Conservation (phyloP, 805 yeast species). For the Zygotorulaspora florentina region DNA sequence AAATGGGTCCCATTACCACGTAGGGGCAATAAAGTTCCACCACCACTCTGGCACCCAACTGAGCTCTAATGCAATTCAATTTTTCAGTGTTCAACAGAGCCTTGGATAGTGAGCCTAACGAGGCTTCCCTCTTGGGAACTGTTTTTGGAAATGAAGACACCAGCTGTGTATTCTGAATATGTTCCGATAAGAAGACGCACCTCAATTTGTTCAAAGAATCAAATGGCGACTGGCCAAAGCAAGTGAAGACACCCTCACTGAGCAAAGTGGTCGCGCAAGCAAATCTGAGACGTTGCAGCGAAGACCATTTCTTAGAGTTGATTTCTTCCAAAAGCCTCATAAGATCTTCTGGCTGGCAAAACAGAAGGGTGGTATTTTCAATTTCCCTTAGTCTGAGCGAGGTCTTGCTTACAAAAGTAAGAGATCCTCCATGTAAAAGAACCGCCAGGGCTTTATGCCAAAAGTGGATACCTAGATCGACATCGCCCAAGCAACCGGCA, state of each 20-base stretch:
- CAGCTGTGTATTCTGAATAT: conserved; percentile 17
- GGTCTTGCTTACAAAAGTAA: conserved; percentile 25
- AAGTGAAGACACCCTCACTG: conserved; percentile 47
- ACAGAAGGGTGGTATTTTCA: conserved; percentile 23
- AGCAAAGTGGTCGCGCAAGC: conserved; percentile 41
- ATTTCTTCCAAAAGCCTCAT: conserved; percentile 8
- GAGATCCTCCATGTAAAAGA: conserved; percentile 35
- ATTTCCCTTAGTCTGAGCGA: conserved; percentile 15
- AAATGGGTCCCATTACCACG: conserved; percentile 50
- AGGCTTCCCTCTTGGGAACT: conserved; percentile 13
- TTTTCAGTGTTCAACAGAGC: conserved; percentile 21
- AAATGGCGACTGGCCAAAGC: conserved; percentile 27
- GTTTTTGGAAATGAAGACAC: conserved; percentile 17
- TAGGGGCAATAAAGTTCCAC: conserved; percentile 43
- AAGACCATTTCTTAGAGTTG: not conserved
- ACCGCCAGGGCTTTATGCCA: conserved; percentile 40
- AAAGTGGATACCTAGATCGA: conserved; percentile 37
- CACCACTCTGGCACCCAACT: conserved; percentile 48
- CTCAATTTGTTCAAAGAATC: conserved; percentile 33
- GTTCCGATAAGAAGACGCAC: conserved; percentile 40
- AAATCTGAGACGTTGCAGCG: conserved; percentile 26
- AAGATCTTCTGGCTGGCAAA: conserved; percentile 12
- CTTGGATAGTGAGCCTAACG: conserved; percentile 12
- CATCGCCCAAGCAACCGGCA: conserved; percentile 15
- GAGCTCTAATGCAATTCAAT: conserved; percentile 42